These are phyloP conservation scores for Alnus glutinosa DNA, from an alignment of 306 rosid species.

Conservation along the genomic window DNA sequence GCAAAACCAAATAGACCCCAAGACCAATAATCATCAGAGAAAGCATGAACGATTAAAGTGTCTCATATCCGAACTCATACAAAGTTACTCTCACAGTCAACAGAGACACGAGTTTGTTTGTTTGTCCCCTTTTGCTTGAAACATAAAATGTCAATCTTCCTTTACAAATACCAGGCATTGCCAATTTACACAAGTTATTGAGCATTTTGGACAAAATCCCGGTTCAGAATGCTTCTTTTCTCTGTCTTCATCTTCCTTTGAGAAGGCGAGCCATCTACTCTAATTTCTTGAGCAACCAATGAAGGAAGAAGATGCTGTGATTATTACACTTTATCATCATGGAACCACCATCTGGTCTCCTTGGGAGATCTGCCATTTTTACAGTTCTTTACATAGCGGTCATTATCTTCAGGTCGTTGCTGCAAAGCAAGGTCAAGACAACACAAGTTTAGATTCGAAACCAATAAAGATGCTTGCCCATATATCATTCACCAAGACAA, in stretches of 20 bases:
- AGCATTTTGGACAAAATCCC: constrained; percentile 46
- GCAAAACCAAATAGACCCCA: background rate
- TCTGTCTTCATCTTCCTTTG: constrained; percentile 44
- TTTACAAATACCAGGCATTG: constrained; percentile 70
- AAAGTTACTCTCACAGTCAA: constrained; percentile 29
- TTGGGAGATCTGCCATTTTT: constrained; percentile 98
- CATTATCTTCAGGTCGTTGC: constrained; percentile 99
- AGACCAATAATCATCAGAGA: constrained; percentile 20
- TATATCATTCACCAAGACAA: constrained; percentile 9
- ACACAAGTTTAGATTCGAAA: background rate
- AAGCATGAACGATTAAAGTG: constrained; percentile 24
- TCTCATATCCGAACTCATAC: constrained; percentile 24
- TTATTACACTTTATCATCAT: constrained; percentile 88
- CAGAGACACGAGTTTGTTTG: constrained; percentile 37
- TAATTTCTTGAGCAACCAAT: constrained; percentile 42
- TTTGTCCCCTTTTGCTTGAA: constrained; percentile 31
- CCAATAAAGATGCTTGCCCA: background rate
- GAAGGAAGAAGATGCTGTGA: constrained; percentile 23
- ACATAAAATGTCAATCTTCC: constrained; percentile 52
- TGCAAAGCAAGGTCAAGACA: constrained; percentile 47
- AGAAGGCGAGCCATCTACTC: constrained; percentile 54
- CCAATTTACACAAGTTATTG: constrained; percentile 67
- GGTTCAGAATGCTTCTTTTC: constrained; percentile 40
- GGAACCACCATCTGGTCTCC: constrained; percentile 99
- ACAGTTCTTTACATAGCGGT: constrained; percentile 98